Percentiles rank a stretch among this genome's conserved stretches.
phyloP scores from a whole-genome alignment of 2,329 filamentous ascomycete species.

The Aspergillus arachidicola region DNA sequence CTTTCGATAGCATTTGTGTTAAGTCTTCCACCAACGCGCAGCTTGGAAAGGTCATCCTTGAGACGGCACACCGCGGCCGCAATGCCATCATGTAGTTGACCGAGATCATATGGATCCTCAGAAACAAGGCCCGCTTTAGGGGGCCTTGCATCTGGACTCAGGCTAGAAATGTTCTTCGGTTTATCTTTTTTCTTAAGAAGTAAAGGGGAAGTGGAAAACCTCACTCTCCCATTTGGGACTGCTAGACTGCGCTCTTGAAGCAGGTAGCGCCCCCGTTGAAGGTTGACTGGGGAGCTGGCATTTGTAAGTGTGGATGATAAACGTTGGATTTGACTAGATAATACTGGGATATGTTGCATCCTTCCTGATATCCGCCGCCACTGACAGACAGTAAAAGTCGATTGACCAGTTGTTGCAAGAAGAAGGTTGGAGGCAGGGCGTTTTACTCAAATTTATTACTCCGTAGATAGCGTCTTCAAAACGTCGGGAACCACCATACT shows the following conservation, averaged over 20 bases:
- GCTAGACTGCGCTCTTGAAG: not conserved
- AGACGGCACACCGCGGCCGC: conserved; percentile 58
- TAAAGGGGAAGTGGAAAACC: conserved; percentile 47
- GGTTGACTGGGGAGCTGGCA: not conserved
- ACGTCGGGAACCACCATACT: no score
- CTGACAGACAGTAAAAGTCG: not conserved
- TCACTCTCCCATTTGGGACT: conserved; percentile 8
- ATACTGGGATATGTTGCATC: not conserved
- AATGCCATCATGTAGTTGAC: conserved; percentile 59
- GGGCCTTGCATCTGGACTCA: conserved; percentile 31
- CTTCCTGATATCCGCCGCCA: not conserved
- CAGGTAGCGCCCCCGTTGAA: conserved; percentile 4
- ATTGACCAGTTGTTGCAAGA: not conserved
- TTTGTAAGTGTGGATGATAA: not conserved
- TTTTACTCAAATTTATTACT: not conserved
- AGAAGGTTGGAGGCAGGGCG: not conserved
- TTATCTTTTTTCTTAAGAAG: conserved; percentile 59
- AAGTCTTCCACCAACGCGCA: conserved; percentile 64
- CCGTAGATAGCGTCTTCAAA: not conserved
- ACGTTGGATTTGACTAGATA: not conserved
- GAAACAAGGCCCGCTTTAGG: conserved; percentile 35
- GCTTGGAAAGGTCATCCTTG: conserved; percentile 63
- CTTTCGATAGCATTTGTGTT: conserved; percentile 64
- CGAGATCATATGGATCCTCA: conserved; percentile 64
- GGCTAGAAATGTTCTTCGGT: conserved; percentile 47